A percentile compares a stretch with the other conserved stretches of the same genome.
Conservation (phyloP, 306 rosid species). For the Luffa acutangula region DNA sequence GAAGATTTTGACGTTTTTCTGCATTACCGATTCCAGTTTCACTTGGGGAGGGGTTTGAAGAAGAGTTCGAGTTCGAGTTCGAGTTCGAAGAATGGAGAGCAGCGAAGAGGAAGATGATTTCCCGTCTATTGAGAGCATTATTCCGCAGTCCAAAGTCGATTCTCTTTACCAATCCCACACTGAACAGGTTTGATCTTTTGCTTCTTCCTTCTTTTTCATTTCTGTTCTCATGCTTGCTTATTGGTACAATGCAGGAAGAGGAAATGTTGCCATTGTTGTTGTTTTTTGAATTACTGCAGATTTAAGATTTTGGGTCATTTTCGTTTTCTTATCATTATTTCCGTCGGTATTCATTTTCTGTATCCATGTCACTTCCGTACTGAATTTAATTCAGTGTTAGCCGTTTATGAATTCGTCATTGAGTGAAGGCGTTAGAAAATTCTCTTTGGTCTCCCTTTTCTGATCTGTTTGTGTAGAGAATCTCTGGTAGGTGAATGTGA, state of each 20-base stretch:
- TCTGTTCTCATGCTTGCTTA: background rate
- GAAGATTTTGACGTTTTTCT: background rate
- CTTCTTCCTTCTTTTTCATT: background rate
- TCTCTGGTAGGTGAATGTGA: background rate
- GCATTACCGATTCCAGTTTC: background rate
- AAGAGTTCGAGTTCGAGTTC: background rate
- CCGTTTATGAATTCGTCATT: background rate
- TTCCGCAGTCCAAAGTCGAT: conserved; percentile 83
- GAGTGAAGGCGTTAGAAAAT: background rate
- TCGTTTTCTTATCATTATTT: background rate
- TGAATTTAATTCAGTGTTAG: background rate
- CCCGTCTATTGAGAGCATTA: conserved; percentile 76
- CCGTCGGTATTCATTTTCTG: background rate
- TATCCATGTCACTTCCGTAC: background rate
- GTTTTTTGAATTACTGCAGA: background rate
- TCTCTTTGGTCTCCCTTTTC: background rate
- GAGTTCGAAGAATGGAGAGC: conserved; percentile 60
- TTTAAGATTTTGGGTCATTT: background rate
- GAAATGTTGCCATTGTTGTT: background rate
- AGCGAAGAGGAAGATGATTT: conserved; percentile 96
- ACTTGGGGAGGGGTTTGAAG: background rate
- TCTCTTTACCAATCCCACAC: conserved; percentile 85
- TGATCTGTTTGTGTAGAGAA: background rate
- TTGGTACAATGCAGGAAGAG: background rate
- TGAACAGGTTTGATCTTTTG: conserved; percentile 55